Conservation (phyloP, 768 basidiomycete genomes). For the Ramaria sp. region DNA sequence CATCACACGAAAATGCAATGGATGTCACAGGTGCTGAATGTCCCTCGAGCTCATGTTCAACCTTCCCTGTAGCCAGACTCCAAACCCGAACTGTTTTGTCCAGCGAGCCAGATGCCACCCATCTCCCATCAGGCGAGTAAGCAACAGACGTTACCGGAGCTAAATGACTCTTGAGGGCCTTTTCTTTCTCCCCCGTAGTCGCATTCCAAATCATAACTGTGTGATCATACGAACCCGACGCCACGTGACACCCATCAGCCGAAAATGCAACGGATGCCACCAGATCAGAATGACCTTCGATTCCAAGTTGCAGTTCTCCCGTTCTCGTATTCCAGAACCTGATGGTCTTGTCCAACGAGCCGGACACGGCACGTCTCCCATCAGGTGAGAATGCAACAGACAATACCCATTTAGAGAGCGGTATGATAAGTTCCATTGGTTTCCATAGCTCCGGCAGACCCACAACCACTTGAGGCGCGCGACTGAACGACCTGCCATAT, state of each 20-base stretch:
- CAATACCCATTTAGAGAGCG: too few relatives aligned
- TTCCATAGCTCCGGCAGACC: too few relatives aligned
- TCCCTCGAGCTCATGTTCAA: background rate
- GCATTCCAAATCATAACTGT: background rate
- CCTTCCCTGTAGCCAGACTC: background rate
- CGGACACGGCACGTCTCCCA: background rate
- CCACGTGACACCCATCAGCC: constrained; percentile 3
- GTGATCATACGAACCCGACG: background rate
- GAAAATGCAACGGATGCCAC: background rate
- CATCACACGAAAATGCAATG: background rate
- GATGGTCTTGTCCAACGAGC: background rate
- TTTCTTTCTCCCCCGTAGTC: background rate
- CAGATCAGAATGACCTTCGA: background rate
- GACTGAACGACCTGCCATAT: too few relatives aligned
- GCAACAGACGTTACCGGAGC: background rate
- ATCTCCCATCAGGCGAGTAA: background rate
- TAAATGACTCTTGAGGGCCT: background rate
- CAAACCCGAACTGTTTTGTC: constrained; percentile 8
- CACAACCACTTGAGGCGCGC: too few relatives aligned
- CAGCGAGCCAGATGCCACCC: constrained; percentile 10
- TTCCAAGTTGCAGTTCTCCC: constrained; percentile 17
- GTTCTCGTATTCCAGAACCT: constrained; percentile 14
- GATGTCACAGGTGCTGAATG: background rate
- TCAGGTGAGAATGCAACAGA: constrained; percentile 1
- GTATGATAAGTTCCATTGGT: too few relatives aligned